These are phyloP conservation scores for Sarcodon aspratus DNA, from an alignment of 768 basidiomycete genomes.

Conservation along the genomic window DNA sequence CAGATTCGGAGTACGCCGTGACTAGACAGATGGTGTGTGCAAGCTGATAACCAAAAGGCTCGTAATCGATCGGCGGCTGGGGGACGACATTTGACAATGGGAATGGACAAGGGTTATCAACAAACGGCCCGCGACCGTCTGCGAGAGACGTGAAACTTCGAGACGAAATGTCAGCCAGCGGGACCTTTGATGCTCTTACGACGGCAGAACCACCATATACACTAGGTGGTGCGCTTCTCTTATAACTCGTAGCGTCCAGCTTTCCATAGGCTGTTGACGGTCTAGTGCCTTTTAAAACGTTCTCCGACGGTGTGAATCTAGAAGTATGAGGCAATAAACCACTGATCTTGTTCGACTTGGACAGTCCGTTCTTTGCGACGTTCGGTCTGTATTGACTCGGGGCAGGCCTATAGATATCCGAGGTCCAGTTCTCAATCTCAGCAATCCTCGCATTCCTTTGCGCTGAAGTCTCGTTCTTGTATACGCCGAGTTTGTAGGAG, in stretches of 20 bases:
- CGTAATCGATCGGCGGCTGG: slow-evolving; percentile 83
- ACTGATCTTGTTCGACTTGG: slow-evolving; percentile 40
- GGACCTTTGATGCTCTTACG: slow-evolving; percentile 38
- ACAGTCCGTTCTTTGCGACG: slow-evolving; percentile 61
- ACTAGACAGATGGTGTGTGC: slow-evolving; percentile 92
- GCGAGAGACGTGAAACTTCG: slow-evolving; percentile 71
- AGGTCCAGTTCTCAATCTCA: slow-evolving; percentile 94
- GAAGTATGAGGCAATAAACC: slow-evolving; percentile 60
- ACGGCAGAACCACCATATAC: slow-evolving; percentile 14
- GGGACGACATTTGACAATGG: slow-evolving; percentile 84
- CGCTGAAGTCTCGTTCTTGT: slow-evolving; percentile 86
- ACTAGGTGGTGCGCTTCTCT: slow-evolving; percentile 35
- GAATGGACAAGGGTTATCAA: slow-evolving; percentile 81
- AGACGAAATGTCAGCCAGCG: slow-evolving; percentile 74
- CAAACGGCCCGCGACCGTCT: slow-evolving; percentile 39
- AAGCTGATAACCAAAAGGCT: slow-evolving; percentile 94
- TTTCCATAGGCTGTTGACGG: slow-evolving; percentile 57
- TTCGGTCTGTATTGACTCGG: slow-evolving; percentile 88
- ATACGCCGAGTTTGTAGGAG: slow-evolving; percentile 90
- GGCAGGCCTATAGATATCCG: slow-evolving; percentile 90
- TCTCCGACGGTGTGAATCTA: slow-evolving; percentile 67
- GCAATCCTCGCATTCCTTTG: slow-evolving; percentile 81
- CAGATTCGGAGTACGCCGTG: slow-evolving; percentile 95
- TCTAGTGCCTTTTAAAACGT: slow-evolving; percentile 39
- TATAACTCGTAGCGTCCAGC: slow-evolving; percentile 50